Percentiles rank a stretch among this genome's conserved stretches.
These are phyloP conservation scores for Reticulascus tulasneorum DNA, from an alignment of 2,329 filamentous ascomycete species.

Conservation along the genomic window DNA sequence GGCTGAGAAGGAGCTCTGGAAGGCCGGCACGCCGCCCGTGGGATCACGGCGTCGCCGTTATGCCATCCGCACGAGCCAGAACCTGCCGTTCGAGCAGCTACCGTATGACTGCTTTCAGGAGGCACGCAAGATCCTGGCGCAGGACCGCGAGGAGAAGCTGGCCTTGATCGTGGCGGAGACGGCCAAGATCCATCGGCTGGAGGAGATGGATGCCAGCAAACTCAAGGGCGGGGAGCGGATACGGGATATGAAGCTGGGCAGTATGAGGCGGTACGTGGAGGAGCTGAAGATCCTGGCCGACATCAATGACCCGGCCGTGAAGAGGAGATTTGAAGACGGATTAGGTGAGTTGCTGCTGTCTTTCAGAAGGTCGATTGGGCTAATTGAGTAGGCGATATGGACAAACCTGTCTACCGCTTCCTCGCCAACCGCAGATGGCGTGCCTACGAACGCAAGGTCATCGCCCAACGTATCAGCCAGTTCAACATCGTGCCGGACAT, in stretches of 20 bases:
- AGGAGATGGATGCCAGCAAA: conserved; percentile 52
- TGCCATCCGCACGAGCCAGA: conserved; percentile 59
- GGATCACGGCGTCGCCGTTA: conserved; percentile 81
- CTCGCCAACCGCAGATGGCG: conserved; percentile 88
- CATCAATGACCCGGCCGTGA: conserved; percentile 90
- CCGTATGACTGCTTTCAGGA: conserved; percentile 99
- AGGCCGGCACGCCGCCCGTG: conserved; percentile 65
- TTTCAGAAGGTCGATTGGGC: too few species aligned
- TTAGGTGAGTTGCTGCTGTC: conserved; percentile 57
- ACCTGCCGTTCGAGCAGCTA: conserved; percentile 85
- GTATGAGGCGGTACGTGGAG: conserved; percentile 70
- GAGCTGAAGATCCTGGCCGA: conserved; percentile 84
- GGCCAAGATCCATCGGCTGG: conserved; percentile 63
- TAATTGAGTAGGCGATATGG: conserved; percentile 71
- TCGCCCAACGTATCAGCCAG: conserved; percentile 81
- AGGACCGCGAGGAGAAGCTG: conserved; percentile 79
- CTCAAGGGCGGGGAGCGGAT: conserved; percentile 58
- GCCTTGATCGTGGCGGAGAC: conserved; percentile 64
- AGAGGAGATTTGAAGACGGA: conserved; percentile 91
- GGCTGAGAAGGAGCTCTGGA: conserved; percentile 65
- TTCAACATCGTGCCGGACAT: conserved; percentile 87
- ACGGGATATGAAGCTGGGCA: conserved; percentile 64
- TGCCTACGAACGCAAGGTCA: conserved; percentile 71
- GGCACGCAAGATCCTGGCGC: conserved; percentile 75
- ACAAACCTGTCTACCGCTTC: conserved; percentile 90